Conservation (phyloP, 2,329 filamentous ascomycete genomes). For the Alternaria arborescens region DNA sequence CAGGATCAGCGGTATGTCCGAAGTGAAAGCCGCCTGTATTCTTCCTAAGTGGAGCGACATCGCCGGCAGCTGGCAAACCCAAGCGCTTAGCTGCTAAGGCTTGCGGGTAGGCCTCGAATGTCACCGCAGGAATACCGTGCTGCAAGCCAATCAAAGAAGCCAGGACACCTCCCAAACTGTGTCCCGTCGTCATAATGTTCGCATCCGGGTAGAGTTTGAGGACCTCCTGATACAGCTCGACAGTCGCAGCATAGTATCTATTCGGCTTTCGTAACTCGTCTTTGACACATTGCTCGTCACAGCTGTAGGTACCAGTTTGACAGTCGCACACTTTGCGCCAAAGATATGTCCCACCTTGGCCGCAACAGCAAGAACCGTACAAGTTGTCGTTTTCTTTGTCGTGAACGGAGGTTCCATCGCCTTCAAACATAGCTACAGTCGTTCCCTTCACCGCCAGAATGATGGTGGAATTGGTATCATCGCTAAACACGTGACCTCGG, state of each 20-base stretch:
- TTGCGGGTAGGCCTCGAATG: conserved; percentile 49
- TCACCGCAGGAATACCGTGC: conserved; percentile 44
- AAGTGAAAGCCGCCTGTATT: conserved; percentile 49
- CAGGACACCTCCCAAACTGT: conserved; percentile 47
- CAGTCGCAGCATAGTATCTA: conserved; percentile 42
- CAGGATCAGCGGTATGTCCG: conserved; percentile 47
- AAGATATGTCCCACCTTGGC: conserved; percentile 47
- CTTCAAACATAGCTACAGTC: conserved; percentile 48
- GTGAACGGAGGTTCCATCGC: conserved; percentile 46
- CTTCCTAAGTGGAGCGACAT: conserved; percentile 41
- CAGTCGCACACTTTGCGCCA: conserved; percentile 49
- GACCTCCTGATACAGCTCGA: conserved; percentile 47
- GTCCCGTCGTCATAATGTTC: conserved; percentile 47
- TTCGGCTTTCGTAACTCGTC: conserved; percentile 44
- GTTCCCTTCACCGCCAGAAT: conserved; percentile 48
- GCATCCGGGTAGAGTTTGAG: conserved; percentile 44
- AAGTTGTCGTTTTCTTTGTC: conserved; percentile 51
- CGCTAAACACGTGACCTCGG: conserved; percentile 47
- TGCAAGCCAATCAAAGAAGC: conserved; percentile 47
- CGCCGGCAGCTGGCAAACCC: conserved; percentile 40
- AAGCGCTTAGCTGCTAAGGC: conserved; percentile 46
- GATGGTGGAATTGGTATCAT: conserved; percentile 45
- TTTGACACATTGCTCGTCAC: conserved; percentile 46
- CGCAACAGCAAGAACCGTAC: conserved; percentile 49
- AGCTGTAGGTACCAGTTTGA: conserved; percentile 46